Percentiles rank a stretch among this genome's conserved stretches.
These are phyloP conservation scores for Hansfordia pulvinata DNA, from an alignment of 2,329 filamentous ascomycete genomes.

Conservation along the genomic window DNA sequence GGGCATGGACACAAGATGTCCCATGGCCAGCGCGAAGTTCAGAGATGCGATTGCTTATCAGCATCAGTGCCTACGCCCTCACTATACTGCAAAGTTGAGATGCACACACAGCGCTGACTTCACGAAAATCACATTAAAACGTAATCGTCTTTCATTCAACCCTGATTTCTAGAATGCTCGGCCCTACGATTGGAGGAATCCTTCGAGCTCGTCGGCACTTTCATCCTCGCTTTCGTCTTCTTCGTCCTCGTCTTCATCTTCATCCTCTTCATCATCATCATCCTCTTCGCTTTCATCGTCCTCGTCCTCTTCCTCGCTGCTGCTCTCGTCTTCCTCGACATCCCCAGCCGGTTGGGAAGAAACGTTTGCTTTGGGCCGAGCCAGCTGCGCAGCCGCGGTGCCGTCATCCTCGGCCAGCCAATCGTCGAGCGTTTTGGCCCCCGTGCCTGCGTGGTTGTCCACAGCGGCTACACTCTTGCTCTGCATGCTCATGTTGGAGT, in stretches of 20 bases:
- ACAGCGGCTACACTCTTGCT: constrained; percentile 40
- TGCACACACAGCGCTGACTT: too few relatives aligned
- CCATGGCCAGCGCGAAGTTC: too few relatives aligned
- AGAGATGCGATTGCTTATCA: too few relatives aligned
- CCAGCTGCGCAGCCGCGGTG: constrained; percentile 40
- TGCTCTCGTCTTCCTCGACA: constrained; percentile 33
- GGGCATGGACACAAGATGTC: too few relatives aligned
- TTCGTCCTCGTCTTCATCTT: constrained; percentile 29
- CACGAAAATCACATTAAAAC: too few relatives aligned
- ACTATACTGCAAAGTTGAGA: too few relatives aligned
- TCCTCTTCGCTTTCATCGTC: constrained; percentile 34
- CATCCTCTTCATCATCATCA: constrained; percentile 29
- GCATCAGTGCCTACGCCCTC: too few relatives aligned
- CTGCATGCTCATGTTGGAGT: constrained; percentile 23
- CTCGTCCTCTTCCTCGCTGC: constrained; percentile 35
- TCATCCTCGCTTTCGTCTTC: constrained; percentile 23
- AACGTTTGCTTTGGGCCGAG: too few relatives aligned
- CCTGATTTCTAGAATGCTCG: too few relatives aligned
- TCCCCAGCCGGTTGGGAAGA: constrained; percentile 35
- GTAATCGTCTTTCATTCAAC: too few relatives aligned
- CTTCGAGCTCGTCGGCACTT: constrained; percentile 25
- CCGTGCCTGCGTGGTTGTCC: constrained; percentile 46
- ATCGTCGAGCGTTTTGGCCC: constrained; percentile 76
- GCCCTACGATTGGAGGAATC: constrained; percentile 16
- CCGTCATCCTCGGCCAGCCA: constrained; percentile 70